These are phyloP conservation scores for Penicillium daleae DNA, from an alignment of 495 filamentous ascomycete species.

Conservation along the genomic window DNA sequence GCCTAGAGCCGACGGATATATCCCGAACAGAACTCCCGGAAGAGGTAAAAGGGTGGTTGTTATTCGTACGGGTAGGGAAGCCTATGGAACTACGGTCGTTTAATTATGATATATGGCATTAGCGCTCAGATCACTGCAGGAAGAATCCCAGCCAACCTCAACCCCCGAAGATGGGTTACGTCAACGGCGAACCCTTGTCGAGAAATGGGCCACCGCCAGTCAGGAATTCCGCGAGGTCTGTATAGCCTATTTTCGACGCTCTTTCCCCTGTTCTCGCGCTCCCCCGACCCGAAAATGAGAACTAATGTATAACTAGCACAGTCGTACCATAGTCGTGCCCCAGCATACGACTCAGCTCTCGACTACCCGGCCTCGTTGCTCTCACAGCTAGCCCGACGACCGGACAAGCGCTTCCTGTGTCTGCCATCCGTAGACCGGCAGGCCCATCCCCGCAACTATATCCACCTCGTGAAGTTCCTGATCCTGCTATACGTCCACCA, in stretches of 20 bases:
- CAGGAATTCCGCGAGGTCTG: conserved; percentile 25
- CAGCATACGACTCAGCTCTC: conserved; percentile 13
- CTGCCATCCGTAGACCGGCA: conserved; percentile 11
- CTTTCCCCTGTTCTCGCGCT: neutral
- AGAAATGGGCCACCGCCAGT: conserved; percentile 22
- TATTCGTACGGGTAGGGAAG: conserved; percentile 20
- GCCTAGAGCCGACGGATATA: conserved; percentile 19
- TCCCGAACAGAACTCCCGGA: conserved; percentile 15
- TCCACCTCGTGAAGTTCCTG: neutral
- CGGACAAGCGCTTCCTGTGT: conserved; percentile 13
- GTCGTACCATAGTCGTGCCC: conserved; percentile 7
- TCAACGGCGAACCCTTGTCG: conserved; percentile 20
- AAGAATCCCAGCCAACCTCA: conserved; percentile 16
- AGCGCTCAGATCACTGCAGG: conserved; percentile 6
- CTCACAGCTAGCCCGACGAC: conserved; percentile 17
- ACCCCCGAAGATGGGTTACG: conserved; percentile 20
- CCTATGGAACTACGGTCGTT: conserved; percentile 6
- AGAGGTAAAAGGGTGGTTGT: conserved; percentile 22
- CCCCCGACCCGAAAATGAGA: neutral
- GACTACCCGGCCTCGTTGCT: conserved; percentile 14
- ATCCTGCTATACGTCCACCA: neutral
- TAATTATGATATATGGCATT: conserved; percentile 4
- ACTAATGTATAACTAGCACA: neutral
- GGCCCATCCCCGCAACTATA: neutral
- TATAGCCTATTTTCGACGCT: conserved; percentile 2